Percentiles rank a stretch among this genome's conserved stretches.
These are phyloP conservation scores for Neospermospora avenae DNA, from an alignment of 2,329 filamentous ascomycete genomes.

Conservation along the genomic window DNA sequence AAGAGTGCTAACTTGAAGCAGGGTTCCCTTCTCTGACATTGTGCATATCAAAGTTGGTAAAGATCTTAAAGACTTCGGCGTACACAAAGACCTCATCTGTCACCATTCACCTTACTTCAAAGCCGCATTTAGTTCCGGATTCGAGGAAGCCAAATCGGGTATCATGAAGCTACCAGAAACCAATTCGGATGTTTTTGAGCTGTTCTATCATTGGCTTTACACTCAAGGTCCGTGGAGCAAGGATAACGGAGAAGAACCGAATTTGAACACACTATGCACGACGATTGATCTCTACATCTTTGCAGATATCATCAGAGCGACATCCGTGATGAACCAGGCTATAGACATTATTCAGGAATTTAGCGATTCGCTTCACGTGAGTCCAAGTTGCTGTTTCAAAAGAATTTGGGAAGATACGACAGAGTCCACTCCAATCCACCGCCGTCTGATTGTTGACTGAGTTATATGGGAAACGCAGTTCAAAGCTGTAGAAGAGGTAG, in stretches of 20 bases:
- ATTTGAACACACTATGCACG: not conserved
- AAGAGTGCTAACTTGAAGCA: not conserved
- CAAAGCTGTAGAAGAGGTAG: not conserved
- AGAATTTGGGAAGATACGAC: slow-evolving; percentile 7
- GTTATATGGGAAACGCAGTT: not conserved
- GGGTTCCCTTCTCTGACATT: not conserved
- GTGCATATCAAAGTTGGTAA: slow-evolving; percentile 17
- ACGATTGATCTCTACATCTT: slow-evolving; percentile 13
- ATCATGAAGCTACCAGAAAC: slow-evolving; percentile 12
- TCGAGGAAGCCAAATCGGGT: slow-evolving; percentile 12
- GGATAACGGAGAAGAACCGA: not conserved
- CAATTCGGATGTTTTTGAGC: slow-evolving; percentile 2
- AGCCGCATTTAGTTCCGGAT: slow-evolving; percentile 12
- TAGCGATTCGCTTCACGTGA: not conserved
- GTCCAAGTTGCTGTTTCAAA: not conserved
- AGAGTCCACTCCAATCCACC: not conserved
- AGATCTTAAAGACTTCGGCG: slow-evolving; percentile 11
- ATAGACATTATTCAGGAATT: not conserved
- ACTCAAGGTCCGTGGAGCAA: not conserved
- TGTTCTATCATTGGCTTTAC: slow-evolving; percentile 22
- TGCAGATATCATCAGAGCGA: slow-evolving; percentile 5
- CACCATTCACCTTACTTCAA: slow-evolving; percentile 23
- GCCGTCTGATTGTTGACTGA: slow-evolving; percentile 10
- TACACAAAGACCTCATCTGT: slow-evolving; percentile 23
- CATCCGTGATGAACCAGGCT: slow-evolving; percentile 5